Base-by-base conservation (phyloP, 2,329 filamentous ascomycete genomes). In the Claviceps citrina region DNA sequence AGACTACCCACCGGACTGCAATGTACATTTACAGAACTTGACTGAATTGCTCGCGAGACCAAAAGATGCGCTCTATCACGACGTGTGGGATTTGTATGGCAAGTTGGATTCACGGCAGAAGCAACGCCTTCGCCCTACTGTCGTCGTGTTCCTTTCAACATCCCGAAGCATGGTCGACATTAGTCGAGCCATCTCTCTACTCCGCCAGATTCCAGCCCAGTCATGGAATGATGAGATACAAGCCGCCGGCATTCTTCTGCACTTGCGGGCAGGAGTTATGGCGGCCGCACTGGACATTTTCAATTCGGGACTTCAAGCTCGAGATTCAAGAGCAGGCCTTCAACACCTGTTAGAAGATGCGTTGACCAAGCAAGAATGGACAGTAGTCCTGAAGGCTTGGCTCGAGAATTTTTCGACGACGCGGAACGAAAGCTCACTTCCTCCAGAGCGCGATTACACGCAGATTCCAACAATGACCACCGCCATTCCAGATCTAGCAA, bases 111-210 rank as follows among this genome's bases (percentile, higher is more conserved):
- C 52, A 4, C 42, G 50, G 2, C 49, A 59, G 31, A 50, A 56
- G 33, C 33, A 42, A 4, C 46, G 48, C 3, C 45, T 62, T 10
- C 54, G 54, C 2, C 52, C 47, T 2, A 36, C 48, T 3, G 55
- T 71, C 16, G 46, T 71, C 1, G 40, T 54, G 2, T 65, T 66
- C 35, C 58, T 74, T 8, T 55, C 64, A 5, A 55, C 48, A 13
- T 70, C 68, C 3, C 51, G 50, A 5, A 59, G 62, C n/a, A 47
- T 61, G 7, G 52, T 64, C 3, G 66, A 72, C 36, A 62, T 61
- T 1, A 59, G 59, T 49, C 63, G 67, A 41, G 59, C 68, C n/a
- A 51, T 60, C 4, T 57, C 64, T 3, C 43, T 73, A 2, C 68
- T 72, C 38, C 53, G 54, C 2, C 51, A 59, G 24, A 49, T 68